Conservation (phyloP, 164 flowering plant genomes). For the grape (Vitis vinifera) region ASM3070453v1 NC_081821.1:3737001-3737500, state of each 20-base stretch:
- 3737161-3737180: too few species aligned
- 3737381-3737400: conserved; percentile 95
- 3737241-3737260: not conserved
- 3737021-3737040: not conserved
- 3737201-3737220: too few species aligned
- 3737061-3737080: not conserved
- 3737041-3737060: not conserved
- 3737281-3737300: not conserved
- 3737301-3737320: conserved; percentile 5
- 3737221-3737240: not conserved
- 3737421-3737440: conserved; percentile 63
- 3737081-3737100: not conserved
- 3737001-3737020: not conserved
- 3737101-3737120: not conserved
- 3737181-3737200: too few species aligned
- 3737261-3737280: not conserved
- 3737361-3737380: conserved; percentile 90
- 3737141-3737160: too few species aligned
- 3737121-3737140: too few species aligned
- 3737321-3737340: conserved; percentile 95
- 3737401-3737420: conserved; percentile 82
- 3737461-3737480: conserved; percentile 83
- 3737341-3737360: conserved; percentile 93
- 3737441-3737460: conserved; percentile 59
- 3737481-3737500: conserved; percentile 91